Base-by-base conservation (phyloP, 2,329 filamentous ascomycete species). In the Pleoardoris graminearum region DNA sequence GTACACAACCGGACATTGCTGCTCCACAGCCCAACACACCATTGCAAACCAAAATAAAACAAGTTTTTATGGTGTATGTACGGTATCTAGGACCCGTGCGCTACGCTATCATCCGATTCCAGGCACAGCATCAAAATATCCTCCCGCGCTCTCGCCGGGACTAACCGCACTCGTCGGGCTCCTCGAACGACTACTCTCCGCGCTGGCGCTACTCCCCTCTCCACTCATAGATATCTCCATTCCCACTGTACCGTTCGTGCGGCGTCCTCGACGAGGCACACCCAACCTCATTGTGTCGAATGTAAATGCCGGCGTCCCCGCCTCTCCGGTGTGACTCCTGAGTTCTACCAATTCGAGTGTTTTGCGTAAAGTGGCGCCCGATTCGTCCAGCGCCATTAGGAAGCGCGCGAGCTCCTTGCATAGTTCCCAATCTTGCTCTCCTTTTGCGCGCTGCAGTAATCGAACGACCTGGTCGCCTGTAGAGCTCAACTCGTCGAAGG, bases 391-490 rank as follows among this genome's bases (percentile, higher is more conserved):
- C 4, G 93, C 93, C 41, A 95, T 91, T 51, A 99, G 77, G 74
- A 99, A 99, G n/a, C 93, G 82, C 10, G 94, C 92, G 23, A 99
- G 80, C 72, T 99, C 94, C 64, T 91, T 94, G 76, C 94, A 97
- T 23, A 99, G 77, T 63, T 97, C 92, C 91, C 92, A 99, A 67
- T 97, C 93, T 43, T 86, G 85, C 71, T 92, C 91, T 27, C 85
- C 81, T 65, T 92, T 93, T 0, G 93, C 94, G 43, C 89, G 81
- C 27, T 85, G 85, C 51, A 99, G 82, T 21, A 99, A 78, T 11
- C 91, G 84, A 3, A 96, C 88, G 17, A 91, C 86, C 68, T 93
- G 88, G 63, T 90, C 86, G 12, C 85, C 87, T 17, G 86, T 88
- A 1, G 85, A 80, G 48, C 79, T 76, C 5, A 76, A 51, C 41